Conservation (phyloP, 2,329 filamentous ascomycete species). For the Simplicillium aogashimaense region DNA sequence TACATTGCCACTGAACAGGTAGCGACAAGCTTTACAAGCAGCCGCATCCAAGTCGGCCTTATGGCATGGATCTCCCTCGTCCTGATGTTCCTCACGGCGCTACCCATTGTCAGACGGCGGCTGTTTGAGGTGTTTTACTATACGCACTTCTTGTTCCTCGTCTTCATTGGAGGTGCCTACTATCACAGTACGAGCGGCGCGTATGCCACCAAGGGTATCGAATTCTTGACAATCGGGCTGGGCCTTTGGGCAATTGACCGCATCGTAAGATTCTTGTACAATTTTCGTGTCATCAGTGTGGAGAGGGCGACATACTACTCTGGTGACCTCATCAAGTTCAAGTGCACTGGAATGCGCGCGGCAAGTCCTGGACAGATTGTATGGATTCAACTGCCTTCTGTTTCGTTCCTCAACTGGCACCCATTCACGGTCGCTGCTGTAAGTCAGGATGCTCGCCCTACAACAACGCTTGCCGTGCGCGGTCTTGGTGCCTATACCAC, state of each 20-base stretch:
- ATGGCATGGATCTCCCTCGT: slow-evolving; percentile 11
- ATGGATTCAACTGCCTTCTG: slow-evolving; percentile 13
- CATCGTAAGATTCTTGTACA: slow-evolving; percentile 10
- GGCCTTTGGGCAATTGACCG: slow-evolving; percentile 13
- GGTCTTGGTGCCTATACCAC: slow-evolving; percentile 10
- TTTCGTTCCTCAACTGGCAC: slow-evolving; percentile 15
- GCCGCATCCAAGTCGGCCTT: slow-evolving; percentile 11
- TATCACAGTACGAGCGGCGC: slow-evolving; percentile 10
- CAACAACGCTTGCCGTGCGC: slow-evolving; percentile 9
- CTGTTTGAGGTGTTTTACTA: slow-evolving; percentile 15
- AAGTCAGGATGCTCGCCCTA: background rate
- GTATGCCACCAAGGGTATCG: slow-evolving; percentile 5
- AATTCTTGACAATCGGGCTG: slow-evolving; percentile 13
- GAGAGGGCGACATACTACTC: slow-evolving; percentile 7
- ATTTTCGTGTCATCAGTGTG: slow-evolving; percentile 8
- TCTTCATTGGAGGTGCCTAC: slow-evolving; percentile 12
- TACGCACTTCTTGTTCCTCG: slow-evolving; percentile 13
- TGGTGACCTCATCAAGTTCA: slow-evolving; percentile 13
- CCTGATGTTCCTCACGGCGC: slow-evolving; percentile 12
- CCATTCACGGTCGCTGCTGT: slow-evolving; percentile 13
- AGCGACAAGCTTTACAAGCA: slow-evolving; percentile 5
- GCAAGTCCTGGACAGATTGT: slow-evolving; percentile 12
- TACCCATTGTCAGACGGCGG: slow-evolving; percentile 9
- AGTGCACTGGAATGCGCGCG: slow-evolving; percentile 6
- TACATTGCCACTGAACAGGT: slow-evolving; percentile 13